Percentiles rank a stretch among this genome's conserved stretches.
Conservation (phyloP, 768 basidiomycete genomes). For the Leccinum obscurum region DNA sequence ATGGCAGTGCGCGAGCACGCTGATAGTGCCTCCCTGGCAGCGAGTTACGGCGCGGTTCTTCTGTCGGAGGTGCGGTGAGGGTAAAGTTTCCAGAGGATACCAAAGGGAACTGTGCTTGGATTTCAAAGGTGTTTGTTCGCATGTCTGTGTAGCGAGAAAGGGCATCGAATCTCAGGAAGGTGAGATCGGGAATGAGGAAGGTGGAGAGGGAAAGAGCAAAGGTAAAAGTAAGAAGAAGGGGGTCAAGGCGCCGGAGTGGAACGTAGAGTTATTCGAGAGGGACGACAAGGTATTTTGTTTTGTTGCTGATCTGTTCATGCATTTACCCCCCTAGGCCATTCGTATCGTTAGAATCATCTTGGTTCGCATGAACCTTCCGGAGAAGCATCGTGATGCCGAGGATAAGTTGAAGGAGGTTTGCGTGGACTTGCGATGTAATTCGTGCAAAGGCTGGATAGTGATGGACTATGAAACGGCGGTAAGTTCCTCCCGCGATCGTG, state of each 20-base stretch:
- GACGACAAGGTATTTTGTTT: constrained; percentile 51
- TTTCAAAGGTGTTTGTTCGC: constrained; percentile 58
- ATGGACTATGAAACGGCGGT: constrained; percentile 52
- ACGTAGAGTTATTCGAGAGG: constrained; percentile 50
- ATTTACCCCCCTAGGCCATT: constrained; percentile 43
- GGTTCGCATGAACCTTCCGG: constrained; percentile 29
- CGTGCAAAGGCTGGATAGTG: constrained; percentile 49
- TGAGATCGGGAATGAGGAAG: constrained; percentile 6
- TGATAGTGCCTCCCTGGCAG: constrained; percentile 53
- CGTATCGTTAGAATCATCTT: constrained; percentile 42
- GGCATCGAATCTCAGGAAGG: background rate
- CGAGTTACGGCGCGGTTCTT: constrained; percentile 58
- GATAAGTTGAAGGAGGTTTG: constrained; percentile 26
- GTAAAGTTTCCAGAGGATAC: constrained; percentile 35
- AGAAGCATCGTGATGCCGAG: constrained; percentile 29
- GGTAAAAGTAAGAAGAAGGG: constrained; percentile 5
- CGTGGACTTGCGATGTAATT: constrained; percentile 43
- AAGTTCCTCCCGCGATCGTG: constrained; percentile 15
- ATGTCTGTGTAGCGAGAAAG: constrained; percentile 45
- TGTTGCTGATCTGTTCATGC: background rate
- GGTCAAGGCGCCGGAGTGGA: constrained; percentile 42
- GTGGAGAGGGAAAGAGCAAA: constrained; percentile 18
- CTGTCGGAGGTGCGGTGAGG: constrained; percentile 50
- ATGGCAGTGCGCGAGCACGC: constrained; percentile 52
- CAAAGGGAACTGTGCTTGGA: constrained; percentile 49